Evolutionary conservation across 768 basidiomycete species (phyloP).

Genomic region (Dictyophora rubrovolvata): DNA sequence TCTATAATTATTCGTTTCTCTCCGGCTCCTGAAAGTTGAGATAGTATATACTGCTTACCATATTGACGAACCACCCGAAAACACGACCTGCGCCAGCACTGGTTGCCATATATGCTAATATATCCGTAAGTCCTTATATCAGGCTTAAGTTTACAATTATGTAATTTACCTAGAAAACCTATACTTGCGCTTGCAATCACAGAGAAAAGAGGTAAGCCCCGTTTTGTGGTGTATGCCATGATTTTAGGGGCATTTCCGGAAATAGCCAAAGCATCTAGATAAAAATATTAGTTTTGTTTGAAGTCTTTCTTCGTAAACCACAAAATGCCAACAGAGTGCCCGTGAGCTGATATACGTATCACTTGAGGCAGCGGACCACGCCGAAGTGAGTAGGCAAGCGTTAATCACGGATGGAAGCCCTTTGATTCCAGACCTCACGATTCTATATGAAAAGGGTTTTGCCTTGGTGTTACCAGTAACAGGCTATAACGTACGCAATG

Average conservation of each 20-base stretch:
- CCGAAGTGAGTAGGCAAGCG: slow-evolving; percentile 28
- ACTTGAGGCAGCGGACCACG: slow-evolving; percentile 32
- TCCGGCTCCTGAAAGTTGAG: background rate
- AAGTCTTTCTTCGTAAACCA: background rate
- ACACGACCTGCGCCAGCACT: slow-evolving; percentile 55
- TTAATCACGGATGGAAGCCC: slow-evolving; percentile 31
- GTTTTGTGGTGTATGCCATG: slow-evolving; percentile 57
- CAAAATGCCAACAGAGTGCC: slow-evolving; percentile 18
- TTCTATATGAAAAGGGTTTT: slow-evolving; percentile 9
- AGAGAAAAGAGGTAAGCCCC: slow-evolving; percentile 69
- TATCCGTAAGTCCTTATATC: background rate
- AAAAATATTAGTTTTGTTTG: background rate
- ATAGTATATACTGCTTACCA: slow-evolving; percentile 28
- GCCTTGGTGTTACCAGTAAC: background rate
- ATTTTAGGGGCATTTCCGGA: slow-evolving; percentile 75
- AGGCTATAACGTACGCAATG: slow-evolving; percentile 29
- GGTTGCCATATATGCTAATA: slow-evolving; percentile 76
- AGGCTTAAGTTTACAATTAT: background rate
- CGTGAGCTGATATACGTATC: slow-evolving; percentile 31
- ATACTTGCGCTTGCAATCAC: slow-evolving; percentile 63
- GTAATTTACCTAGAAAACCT: slow-evolving; percentile 29
- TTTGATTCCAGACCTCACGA: slow-evolving; percentile 45
- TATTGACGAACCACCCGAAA: slow-evolving; percentile 72
- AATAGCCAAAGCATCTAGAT: slow-evolving; percentile 70
- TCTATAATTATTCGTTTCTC: background rate